Evolutionary conservation across 495 filamentous ascomycete genomes (phyloP), one percentile per base, ranked within the genome.

Genomic region (Xylaria cubensis): DNA sequence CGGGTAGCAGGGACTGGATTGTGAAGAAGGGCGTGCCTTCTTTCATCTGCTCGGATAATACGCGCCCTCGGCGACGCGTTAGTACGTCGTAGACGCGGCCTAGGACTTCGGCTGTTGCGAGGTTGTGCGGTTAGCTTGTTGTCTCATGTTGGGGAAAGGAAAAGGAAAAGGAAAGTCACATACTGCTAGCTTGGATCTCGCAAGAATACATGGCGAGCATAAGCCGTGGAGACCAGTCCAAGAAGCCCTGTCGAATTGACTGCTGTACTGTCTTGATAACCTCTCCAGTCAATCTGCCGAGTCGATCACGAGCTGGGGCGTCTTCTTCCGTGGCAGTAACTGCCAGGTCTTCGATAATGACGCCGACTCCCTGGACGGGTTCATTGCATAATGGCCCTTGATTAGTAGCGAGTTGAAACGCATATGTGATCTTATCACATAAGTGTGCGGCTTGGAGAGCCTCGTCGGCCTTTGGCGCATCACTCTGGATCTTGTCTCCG

Each of bases 161-260:
- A 41, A 65, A 13, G 21, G 24, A 69, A 13, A 66, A 55, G 68
- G 50, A 59, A 65, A 65, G 50, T 44, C 58, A 83, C 90, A 76
- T 87, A 95, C 93, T 94, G 50, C 93, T 94, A 64, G 95, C 94
- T 86, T 98, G 97, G 75, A 99, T 98, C 77, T 98, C 95, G 79
- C 94, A 95, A 67, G 91, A 94, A 84, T 99, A 99, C 94, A 98
- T 98, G n/a, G 96, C 95, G 63, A 98, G 90, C 85, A 98, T 87
- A 39, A 99, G 86, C 2, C 96, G 89, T 0, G 97, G 95, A 69
- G 91, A 94, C 95, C 95, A 99, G 85, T 98, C 97, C 4, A 97
- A 83, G 84, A 98, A 97, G 19, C 91, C 95, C 76, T 92, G 89
- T 21, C 89, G 87, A 73, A 98, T 95, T n/a, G 92, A 89, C 46